Evolutionary conservation across 352 stramenopile genomes (phyloP).

Genomic region (Pythium rhizo-oryzae): DNA sequence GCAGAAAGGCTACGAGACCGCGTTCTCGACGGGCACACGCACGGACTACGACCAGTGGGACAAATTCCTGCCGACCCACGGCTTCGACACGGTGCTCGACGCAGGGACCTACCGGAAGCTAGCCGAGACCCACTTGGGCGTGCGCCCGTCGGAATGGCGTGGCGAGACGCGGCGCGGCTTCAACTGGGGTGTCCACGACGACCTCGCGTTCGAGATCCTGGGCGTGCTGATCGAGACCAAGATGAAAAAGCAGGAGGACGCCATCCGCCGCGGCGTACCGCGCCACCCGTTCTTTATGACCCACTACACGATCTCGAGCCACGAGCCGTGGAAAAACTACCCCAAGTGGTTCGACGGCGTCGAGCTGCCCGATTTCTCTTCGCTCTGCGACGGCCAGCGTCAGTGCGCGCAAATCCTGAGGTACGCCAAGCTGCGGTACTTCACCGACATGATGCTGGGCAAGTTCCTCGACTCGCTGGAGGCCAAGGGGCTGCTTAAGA

Average conservation of each 20-base stretch:
- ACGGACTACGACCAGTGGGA: constrained; percentile 56
- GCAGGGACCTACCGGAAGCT: constrained; percentile 38
- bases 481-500: constrained; percentile 41
- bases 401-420: constrained; percentile 33
- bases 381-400: constrained; percentile 24
- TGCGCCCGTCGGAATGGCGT: constrained; percentile 37
- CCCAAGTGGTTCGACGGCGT: constrained; percentile 41
- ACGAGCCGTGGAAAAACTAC: constrained; percentile 3
- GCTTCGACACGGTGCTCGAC: constrained; percentile 49
- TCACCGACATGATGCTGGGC: constrained; percentile 47
- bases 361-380: constrained; percentile 42
- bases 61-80: constrained; percentile 45
- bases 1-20: constrained; percentile 48
- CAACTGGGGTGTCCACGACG: constrained; percentile 60
- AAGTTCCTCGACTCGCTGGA: constrained; percentile 59
- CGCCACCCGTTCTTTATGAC: constrained; percentile 59
- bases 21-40: constrained; percentile 49
- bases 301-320: constrained; percentile 56
- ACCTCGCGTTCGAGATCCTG: constrained; percentile 51
- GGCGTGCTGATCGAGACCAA: constrained; percentile 47
- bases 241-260: constrained; percentile 34
- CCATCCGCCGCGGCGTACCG: constrained; percentile 12
- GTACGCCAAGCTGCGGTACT: constrained; percentile 57
- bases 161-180: constrained; percentile 21
- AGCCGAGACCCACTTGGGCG: constrained; percentile 36